Base-by-base conservation (phyloP, 106 monocot species). In the Dendrobium officinale region DNA sequence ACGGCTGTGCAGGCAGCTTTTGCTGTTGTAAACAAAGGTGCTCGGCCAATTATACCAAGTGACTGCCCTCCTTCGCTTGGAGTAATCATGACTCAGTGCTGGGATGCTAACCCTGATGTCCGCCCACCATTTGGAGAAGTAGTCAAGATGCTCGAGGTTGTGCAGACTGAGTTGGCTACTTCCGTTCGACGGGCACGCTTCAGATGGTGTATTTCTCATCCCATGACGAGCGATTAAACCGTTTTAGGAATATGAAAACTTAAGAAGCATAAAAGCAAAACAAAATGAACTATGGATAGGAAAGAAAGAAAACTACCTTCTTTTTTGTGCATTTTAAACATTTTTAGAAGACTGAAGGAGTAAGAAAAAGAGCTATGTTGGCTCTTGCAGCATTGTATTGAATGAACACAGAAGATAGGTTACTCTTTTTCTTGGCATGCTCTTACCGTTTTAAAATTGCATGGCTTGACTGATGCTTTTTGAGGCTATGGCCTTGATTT, bases 1-100 rank as follows among this genome's bases (percentile, higher is more conserved):
- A 83, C 83, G 5, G 91, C 89, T 2, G 91, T 92, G 9, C 91
- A 92, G 75, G 91, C 91, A 3, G 91, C 89, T 64, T 92, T 92
- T 77, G 91, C 91, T 37, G 91, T 92, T 2, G 91, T 89, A 44
- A 92, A 92, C 85, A 92, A 82, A 64, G 86, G 91, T 7, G 86
- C 86, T 11, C 84, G 89, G 1, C 91, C 91, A 6, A 74, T 86
- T 17, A 73, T 80, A 72, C 73, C 80, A 5, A 44, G 10, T 6
- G 80, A 73, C 16, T 80, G 80, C 55, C 80, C 43, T 40, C 73
- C 72, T 51, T 31, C 73, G 2, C 80, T 80, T 5, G 0, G 55
- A 5, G 73, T 42, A 19, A 49, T 80, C 31, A 80, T 80, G 80
- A 73, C 73, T 19, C 37, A 42, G 44, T 80, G 80, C 55, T 80